Conservation (phyloP, 1,284 basidiomycete species). For the Ustilago crameri region DNA sequence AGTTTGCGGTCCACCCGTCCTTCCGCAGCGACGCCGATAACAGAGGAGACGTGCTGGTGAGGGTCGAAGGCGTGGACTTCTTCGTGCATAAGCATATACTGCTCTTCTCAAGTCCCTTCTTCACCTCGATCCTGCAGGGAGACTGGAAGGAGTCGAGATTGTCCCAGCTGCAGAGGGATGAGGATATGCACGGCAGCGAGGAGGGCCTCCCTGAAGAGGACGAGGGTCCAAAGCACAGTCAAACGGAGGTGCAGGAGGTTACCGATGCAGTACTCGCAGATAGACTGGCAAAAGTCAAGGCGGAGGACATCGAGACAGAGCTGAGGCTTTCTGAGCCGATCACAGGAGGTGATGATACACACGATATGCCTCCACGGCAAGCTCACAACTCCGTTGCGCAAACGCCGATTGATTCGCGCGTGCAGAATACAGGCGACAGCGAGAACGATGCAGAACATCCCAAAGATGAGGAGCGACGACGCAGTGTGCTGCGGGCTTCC, state of each 20-base stretch:
- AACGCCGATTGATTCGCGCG: not conserved
- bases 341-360: not conserved
- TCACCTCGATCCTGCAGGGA: slow-evolving; percentile 39
- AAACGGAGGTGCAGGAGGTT: not conserved
- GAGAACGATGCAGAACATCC: slow-evolving; percentile 6
- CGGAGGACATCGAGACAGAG: not conserved
- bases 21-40: slow-evolving; percentile 41
- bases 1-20: slow-evolving; percentile 33
- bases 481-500: slow-evolving; percentile 29
- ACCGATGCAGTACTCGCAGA: not conserved
- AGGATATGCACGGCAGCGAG: not conserved
- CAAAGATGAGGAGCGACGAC: not conserved
- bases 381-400: not conserved
- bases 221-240: too few species aligned
- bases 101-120: slow-evolving; percentile 52
- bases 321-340: not conserved
- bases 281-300: not conserved
- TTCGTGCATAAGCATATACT: slow-evolving; percentile 54
- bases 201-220: too few species aligned
- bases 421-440: not conserved
- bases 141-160: slow-evolving; percentile 49
- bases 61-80: slow-evolving; percentile 46
- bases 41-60: slow-evolving; percentile 49
- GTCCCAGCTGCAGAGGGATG: not conserved
- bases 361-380: not conserved